A percentile compares a stretch with the other conserved stretches of the same genome.
These are phyloP conservation scores for Plasmodium gonderi DNA, from an alignment of 169 alveolate genomes.

Conservation along the genomic window DNA sequence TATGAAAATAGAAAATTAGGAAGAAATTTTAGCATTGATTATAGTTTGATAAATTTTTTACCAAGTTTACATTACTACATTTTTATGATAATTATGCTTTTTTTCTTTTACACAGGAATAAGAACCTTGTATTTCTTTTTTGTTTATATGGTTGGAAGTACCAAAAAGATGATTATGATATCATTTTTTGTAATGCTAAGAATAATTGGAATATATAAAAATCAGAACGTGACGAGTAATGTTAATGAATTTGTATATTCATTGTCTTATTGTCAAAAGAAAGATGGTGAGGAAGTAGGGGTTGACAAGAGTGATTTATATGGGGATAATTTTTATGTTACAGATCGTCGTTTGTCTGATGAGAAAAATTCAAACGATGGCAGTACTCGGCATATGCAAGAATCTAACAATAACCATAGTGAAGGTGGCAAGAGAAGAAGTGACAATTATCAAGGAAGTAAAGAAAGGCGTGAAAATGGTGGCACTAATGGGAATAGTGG, in stretches of 20 bases:
- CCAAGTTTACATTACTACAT: not conserved
- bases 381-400: not conserved
- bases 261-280: too few relatives aligned
- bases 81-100: not conserved
- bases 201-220: not conserved
- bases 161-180: not conserved
- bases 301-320: not conserved
- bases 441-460: too few relatives aligned
- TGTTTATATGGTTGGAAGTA: not conserved
- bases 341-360: not conserved
- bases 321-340: not conserved
- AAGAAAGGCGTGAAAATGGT: not conserved
- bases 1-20: not conserved
- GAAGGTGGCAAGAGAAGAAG: not conserved
- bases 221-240: too few relatives aligned
- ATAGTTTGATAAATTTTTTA: not conserved
- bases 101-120: not conserved
- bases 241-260: too few relatives aligned
- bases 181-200: not conserved
- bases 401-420: not conserved
- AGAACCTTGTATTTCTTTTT: not conserved
- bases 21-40: not conserved
- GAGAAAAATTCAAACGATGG: not conserved
- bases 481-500: not conserved
- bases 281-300: too few relatives aligned